Base-by-base conservation (phyloP, 1,284 basidiomycete genomes). In the Lentinula novae-zelandiae region DNA sequence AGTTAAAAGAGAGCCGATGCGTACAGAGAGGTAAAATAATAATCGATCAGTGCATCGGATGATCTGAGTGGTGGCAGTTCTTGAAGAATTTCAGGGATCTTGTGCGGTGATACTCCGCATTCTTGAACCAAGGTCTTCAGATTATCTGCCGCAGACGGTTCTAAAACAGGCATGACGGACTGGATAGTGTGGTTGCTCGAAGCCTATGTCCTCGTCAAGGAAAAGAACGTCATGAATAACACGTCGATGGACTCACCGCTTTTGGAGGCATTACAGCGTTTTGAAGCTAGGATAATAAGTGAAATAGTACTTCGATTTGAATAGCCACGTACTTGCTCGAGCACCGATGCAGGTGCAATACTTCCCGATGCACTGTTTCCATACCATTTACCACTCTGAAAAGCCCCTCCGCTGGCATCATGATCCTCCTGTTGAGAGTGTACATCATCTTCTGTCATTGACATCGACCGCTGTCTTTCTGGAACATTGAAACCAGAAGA, bases 51-150 rank as follows among this genome's bases (percentile, higher is more conserved):
- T 36, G 84, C 83, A 67, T 92, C 87, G 4, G 90, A 88, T 44
- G 88, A 81, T 60, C 84, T 79, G 61, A 84, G 84, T 1, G 90
- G 88, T 31, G 94, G 94, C 42, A 96, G 81, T 68, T 96, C 93
- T 70, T 92, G 87, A 40, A 96, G 79, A n/a, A 96, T 82, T 70
- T 96, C 92, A 4, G 90, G 86, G 52, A 96, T 87, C 73, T 94
- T 94, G 67, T 93, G 90, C 2, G 93, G 90, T 33, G 90, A 86
- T 55, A 95, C 91, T 2, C 94, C 94, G 70, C 92, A 96, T 73
- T 96, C 93, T 68, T 90, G 89, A 51, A 96, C 89, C 46, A 96
- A 80, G 51, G 85, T 84, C 72, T 93, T 87, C 60, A 93, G 74
- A 66, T 89, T 90, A 67, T 92, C 89, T 5, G 82, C 88, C n/a